Base-by-base conservation (phyloP, 2,329 filamentous ascomycete species). In the Neophaeococcomyces mojaviensis region DNA sequence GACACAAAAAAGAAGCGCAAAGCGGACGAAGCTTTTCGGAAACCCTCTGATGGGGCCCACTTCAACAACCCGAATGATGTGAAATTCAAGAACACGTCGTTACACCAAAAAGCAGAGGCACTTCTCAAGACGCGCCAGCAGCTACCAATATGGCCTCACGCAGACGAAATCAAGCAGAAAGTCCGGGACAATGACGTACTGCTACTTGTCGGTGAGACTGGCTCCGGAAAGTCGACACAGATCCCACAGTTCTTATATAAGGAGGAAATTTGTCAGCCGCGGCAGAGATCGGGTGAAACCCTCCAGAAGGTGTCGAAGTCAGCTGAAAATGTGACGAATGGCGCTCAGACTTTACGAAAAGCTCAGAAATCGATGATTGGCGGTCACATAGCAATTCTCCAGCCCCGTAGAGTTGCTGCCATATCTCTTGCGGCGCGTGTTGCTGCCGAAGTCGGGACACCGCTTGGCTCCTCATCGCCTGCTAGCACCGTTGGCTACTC, bases 181-280 rank as follows among this genome's bases (percentile, higher is more conserved):
- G 67, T 95, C 5, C 70, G 70, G 10, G 68, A 78, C 28, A 81
- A 79, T 51, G 79, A 94, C 58, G 79, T 95, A 1, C 76, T 98
- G 42, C 74, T 98, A 0, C 70, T 98, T 12, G 84, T 92, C 2
- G 90, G 90, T 68, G 90, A 97, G 64, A 98, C 92, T 0, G 92
- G 92, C 62, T 94, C 87, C 12, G 92, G 92, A 61, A 98, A 98
- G 68, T 94, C 86, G 69, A 98, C 92, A 0, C 92, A 98, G 65
- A 82, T 96, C 0, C 90, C 92, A 0, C 92, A 97, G 59, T 96
- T 95, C 52, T 70, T 98, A 6, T 78, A 84, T 37, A 69, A 73
- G 20, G 86, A 96, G 59, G 67, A 78, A 5, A 97, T 89, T 88
- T 95, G 88, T 63, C 73, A 70, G 44, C 76, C 73, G 30, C 73